Evolutionary conservation across 257 asterid genomes (phyloP).

Genomic region (Solanum pinnatisectum): DNA sequence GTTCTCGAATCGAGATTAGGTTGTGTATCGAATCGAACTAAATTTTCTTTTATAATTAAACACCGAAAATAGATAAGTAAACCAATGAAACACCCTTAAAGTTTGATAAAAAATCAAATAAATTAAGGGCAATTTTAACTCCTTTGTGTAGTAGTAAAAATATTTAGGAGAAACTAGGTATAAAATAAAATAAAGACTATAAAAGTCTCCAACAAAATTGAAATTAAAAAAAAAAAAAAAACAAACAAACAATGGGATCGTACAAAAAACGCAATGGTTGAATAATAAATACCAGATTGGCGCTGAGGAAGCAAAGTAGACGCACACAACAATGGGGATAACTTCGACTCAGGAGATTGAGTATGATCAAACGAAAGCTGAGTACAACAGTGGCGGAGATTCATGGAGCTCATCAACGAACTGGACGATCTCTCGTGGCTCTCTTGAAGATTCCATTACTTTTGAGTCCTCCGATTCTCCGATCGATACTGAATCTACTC

Average conservation of each 20-base stretch:
- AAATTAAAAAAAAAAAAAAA: no score
- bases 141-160: not conserved
- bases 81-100: not conserved
- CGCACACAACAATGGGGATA: not conserved
- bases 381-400: not conserved
- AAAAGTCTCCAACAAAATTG: not conserved
- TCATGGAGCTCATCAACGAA: constrained; percentile 44
- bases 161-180: not conserved
- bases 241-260: not conserved
- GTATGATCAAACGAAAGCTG: not conserved
- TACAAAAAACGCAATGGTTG: not conserved
- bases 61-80: not conserved
- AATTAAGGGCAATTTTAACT: not conserved
- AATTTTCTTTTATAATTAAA: no score
- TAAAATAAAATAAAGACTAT: no score
- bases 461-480: constrained; percentile 55
- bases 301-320: not conserved
- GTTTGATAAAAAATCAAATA: no score
- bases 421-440: constrained; percentile 58
- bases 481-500: constrained; percentile 15
- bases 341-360: not conserved
- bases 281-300: not conserved
- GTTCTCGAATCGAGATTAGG: not conserved
- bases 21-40: not conserved
- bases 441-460: constrained; percentile 36